phyloP scores from a whole-genome alignment of 2,329 filamentous ascomycete genomes.

The Trichothecium sympodiale region DNA sequence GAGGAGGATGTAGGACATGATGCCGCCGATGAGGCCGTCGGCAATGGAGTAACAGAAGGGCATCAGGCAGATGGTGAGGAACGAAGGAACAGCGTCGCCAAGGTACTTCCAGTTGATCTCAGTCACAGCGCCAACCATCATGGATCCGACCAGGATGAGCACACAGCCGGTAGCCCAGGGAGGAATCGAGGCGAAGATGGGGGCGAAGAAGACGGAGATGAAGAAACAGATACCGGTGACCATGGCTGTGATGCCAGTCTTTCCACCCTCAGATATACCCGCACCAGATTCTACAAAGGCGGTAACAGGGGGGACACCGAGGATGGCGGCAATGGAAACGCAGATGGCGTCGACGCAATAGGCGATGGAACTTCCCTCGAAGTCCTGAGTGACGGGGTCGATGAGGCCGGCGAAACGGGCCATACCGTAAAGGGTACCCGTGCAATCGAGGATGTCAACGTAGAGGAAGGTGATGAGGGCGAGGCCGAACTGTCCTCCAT shows the following conservation, averaged over 20 bases:
- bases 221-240: constrained; percentile 74
- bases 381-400: constrained; percentile 74
- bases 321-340: constrained; percentile 69
- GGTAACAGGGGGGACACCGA: constrained; percentile 72
- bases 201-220: constrained; percentile 78
- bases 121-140: constrained; percentile 69
- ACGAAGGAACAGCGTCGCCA: constrained; percentile 74
- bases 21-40: constrained; percentile 73
- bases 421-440: constrained; percentile 83
- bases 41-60: constrained; percentile 85
- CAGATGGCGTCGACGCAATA: constrained; percentile 72
- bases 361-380: constrained; percentile 73
- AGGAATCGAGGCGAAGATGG: constrained; percentile 81
- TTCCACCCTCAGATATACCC: constrained; percentile 78
- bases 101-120: constrained; percentile 87
- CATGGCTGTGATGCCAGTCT: constrained; percentile 75
- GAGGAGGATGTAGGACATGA: constrained; percentile 65
- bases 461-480: constrained; percentile 85
- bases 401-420: constrained; percentile 72
- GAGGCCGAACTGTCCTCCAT: constrained; percentile 67
- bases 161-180: constrained; percentile 85
- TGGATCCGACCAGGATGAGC: constrained; percentile 75
- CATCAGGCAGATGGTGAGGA: constrained; percentile 76
- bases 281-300: constrained; percentile 85
- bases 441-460: constrained; percentile 80